Percentiles rank a stretch among this genome's conserved stretches.
Evolutionary conservation across 1,284 basidiomycete genomes (phyloP).

Genomic region (Boletus sp.): DNA sequence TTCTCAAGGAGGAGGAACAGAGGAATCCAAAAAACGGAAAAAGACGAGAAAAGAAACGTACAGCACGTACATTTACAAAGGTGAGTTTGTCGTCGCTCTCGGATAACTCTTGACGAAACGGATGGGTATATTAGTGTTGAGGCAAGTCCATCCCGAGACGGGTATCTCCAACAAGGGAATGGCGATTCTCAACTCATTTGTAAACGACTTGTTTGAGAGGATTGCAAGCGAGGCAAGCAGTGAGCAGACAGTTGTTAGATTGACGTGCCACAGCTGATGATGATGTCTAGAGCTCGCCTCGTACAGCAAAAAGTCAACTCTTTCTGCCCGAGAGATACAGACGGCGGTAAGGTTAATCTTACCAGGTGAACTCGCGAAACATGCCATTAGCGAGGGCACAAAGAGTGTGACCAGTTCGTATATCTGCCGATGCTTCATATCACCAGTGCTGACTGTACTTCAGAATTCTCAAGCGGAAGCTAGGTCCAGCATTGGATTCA

Average conservation of each 20-base stretch:
- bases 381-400: conserved; percentile 64
- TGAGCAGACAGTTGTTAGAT: conserved; percentile 14
- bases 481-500: conserved; percentile 9
- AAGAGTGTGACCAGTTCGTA: conserved; percentile 53
- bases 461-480: conserved; percentile 41
- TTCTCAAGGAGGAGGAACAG: background rate
- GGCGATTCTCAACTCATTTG: conserved; percentile 92
- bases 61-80: conserved; percentile 41
- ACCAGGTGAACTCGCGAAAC: conserved; percentile 68
- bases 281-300: conserved; percentile 60
- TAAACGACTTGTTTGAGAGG: conserved; percentile 93
- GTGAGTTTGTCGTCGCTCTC: conserved; percentile 14
- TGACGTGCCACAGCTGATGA: background rate
- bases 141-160: conserved; percentile 95
- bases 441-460: conserved; percentile 13
- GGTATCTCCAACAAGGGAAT: conserved; percentile 99
- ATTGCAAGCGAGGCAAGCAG: conserved; percentile 78
- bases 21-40: conserved; percentile 41
- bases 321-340: conserved; percentile 80
- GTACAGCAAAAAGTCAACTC: conserved; percentile 80
- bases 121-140: conserved; percentile 61
- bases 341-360: conserved; percentile 79
- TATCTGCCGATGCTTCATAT: background rate
- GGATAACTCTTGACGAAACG: background rate
- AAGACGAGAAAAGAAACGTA: conserved; percentile 40